These are phyloP conservation scores for Mycena belliarum DNA, from an alignment of 768 basidiomycete species.

Conservation along the genomic window DNA sequence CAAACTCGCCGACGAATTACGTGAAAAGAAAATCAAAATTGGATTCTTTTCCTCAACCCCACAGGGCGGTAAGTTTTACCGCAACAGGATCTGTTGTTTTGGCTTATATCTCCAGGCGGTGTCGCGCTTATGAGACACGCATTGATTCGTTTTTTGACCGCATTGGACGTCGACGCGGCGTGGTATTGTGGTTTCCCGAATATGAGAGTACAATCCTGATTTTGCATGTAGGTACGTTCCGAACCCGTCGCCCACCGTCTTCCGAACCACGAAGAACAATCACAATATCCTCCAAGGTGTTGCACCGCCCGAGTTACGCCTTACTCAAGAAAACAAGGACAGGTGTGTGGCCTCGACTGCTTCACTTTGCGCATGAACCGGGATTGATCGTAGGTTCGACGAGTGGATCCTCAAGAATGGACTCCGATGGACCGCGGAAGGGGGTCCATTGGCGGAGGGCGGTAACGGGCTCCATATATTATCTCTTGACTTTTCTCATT, in stretches of 20 bases:
- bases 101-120: slow-evolving; percentile 58
- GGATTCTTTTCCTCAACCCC: slow-evolving; percentile 96
- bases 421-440: slow-evolving; percentile 82
- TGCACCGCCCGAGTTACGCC: slow-evolving; percentile 71
- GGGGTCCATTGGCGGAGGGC: slow-evolving; percentile 80
- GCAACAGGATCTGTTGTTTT: slow-evolving; percentile 5
- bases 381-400: slow-evolving; percentile 52
- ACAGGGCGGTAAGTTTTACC: slow-evolving; percentile 75
- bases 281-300: slow-evolving; percentile 96
- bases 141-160: slow-evolving; percentile 80
- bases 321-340: slow-evolving; percentile 77
- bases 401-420: slow-evolving; percentile 92
- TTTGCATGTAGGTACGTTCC: slow-evolving; percentile 70
- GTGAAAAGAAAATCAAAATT: slow-evolving; percentile 85
- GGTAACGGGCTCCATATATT: no score
- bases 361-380: neutral
- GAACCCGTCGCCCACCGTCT: slow-evolving; percentile 85
- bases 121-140: slow-evolving; percentile 98
- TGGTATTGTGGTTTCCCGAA: slow-evolving; percentile 53
- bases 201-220: slow-evolving; percentile 8
- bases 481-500: no score
- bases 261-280: slow-evolving; percentile 94
- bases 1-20: slow-evolving; percentile 82
- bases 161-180: slow-evolving; percentile 77
- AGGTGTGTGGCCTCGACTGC: neutral